phyloP scores from a whole-genome alignment of 2,329 filamentous ascomycete species.

The Calonectria pseudoreteaudii region DNA sequence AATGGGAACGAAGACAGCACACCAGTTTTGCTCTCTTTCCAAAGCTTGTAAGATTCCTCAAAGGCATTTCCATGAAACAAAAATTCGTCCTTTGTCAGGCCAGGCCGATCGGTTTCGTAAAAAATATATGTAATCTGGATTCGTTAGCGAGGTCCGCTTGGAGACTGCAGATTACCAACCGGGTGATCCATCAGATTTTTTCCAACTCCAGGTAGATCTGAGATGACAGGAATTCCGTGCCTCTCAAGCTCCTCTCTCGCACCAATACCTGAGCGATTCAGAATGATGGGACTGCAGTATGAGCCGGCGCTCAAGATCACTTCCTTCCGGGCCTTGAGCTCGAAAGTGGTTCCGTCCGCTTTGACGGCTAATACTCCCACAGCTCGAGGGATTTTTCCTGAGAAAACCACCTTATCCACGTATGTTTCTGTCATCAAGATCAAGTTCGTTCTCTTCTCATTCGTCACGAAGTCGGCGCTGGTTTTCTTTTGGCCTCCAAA shows the following conservation, averaged over 20 bases:
- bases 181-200: constrained; percentile 63
- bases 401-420: constrained; percentile 65
- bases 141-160: neutral
- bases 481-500: constrained; percentile 64
- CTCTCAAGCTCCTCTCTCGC: constrained; percentile 55
- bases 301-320: constrained; percentile 58
- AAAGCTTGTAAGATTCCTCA: constrained; percentile 63
- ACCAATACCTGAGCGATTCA: constrained; percentile 65
- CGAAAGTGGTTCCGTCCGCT: constrained; percentile 54
- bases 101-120: constrained; percentile 66
- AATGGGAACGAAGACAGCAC: constrained; percentile 72
- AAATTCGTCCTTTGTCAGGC: constrained; percentile 64
- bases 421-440: constrained; percentile 59
- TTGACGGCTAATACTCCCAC: constrained; percentile 56
- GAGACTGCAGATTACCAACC: neutral
- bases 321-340: constrained; percentile 52
- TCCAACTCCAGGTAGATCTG: constrained; percentile 61
- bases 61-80: constrained; percentile 66
- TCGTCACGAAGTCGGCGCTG: constrained; percentile 62
- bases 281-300: constrained; percentile 63
- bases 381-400: constrained; percentile 54
- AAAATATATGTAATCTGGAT: constrained; percentile 67
- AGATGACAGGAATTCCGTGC: constrained; percentile 53
- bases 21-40: constrained; percentile 68
- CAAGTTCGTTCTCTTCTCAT: constrained; percentile 55